These are phyloP conservation scores for Ochetophila trinervis DNA, from an alignment of 306 rosid genomes.

Conservation along the genomic window DNA sequence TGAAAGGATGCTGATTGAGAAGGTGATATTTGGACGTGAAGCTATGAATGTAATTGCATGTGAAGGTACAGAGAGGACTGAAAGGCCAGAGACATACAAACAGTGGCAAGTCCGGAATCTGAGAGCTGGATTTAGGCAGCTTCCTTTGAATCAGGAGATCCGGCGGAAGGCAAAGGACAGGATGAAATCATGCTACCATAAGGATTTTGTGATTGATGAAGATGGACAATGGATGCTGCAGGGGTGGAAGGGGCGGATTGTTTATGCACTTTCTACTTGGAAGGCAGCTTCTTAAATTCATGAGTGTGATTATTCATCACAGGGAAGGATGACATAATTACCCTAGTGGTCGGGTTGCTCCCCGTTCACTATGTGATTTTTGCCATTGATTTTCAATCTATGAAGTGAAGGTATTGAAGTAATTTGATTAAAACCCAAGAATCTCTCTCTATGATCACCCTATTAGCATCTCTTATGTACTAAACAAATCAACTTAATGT, in stretches of 20 bases:
- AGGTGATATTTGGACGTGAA: conserved; percentile 33
- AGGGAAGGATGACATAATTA: background rate
- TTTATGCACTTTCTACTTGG: conserved; percentile 40
- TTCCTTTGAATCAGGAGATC: conserved; percentile 36
- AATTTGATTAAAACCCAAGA: background rate
- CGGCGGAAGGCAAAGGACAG: conserved; percentile 28
- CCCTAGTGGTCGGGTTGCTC: background rate
- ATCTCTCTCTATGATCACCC: background rate
- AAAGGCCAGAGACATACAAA: conserved; percentile 40
- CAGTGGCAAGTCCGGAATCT: conserved; percentile 34
- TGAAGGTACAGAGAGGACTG: conserved; percentile 41
- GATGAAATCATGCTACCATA: conserved; percentile 22
- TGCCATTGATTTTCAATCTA: background rate
- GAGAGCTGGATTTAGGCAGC: conserved; percentile 33
- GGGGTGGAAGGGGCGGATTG: conserved; percentile 43
- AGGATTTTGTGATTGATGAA: conserved; percentile 35
- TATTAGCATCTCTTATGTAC: background rate
- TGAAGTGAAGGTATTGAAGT: conserved; percentile 20
- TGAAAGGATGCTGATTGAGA: conserved; percentile 37
- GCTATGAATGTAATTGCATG: conserved; percentile 43
- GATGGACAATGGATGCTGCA: conserved; percentile 33
- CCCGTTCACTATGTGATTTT: background rate
- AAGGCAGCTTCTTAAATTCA: conserved; percentile 6
- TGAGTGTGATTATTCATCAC: background rate
- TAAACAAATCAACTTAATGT: too few relatives aligned